Conservation (phyloP, 2,329 filamentous ascomycete species). For the Neopestalotiopsis rosae region DNA sequence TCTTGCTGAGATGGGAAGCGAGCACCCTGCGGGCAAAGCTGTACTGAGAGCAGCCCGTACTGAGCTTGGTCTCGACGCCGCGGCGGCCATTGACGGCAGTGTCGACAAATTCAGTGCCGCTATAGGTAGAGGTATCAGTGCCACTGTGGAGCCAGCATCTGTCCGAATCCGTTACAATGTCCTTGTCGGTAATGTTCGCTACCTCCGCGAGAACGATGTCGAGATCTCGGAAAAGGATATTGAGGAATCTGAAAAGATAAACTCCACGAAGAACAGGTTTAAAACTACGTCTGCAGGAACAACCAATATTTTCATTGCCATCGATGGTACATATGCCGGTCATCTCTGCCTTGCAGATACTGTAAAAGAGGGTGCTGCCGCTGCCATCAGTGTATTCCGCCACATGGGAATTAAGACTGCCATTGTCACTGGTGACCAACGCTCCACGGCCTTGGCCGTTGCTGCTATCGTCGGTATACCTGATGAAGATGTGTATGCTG, state of each 20-base stretch:
- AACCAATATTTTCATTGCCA: conserved; percentile 90
- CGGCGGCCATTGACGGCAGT: conserved; percentile 80
- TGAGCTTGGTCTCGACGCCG: conserved; percentile 73
- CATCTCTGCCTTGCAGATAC: conserved; percentile 86
- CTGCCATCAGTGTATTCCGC: conserved; percentile 80
- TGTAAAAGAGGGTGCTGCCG: conserved; percentile 85
- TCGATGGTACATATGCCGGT: conserved; percentile 82
- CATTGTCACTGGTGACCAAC: conserved; percentile 93
- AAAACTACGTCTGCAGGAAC: conserved; percentile 65
- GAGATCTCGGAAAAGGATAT: conserved; percentile 68
- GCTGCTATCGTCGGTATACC: conserved; percentile 83
- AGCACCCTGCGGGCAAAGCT: conserved; percentile 94
- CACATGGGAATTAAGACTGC: conserved; percentile 86
- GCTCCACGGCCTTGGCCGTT: conserved; percentile 81
- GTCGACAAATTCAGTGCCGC: conserved; percentile 83
- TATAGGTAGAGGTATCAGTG: conserved; percentile 85
- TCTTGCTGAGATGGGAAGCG: conserved; percentile 92
- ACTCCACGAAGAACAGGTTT: conserved; percentile 47
- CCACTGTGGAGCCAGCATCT: conserved; percentile 77
- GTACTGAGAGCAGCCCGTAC: conserved; percentile 77
- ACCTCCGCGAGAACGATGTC: conserved; percentile 74
- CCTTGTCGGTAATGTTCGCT: conserved; percentile 82
- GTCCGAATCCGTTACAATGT: conserved; percentile 76
- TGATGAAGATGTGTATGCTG: conserved; percentile 76
- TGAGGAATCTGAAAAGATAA: conserved; percentile 65